Base-by-base conservation (phyloP, 2,329 filamentous ascomycete species). In the Colletotrichum acutatum region DNA sequence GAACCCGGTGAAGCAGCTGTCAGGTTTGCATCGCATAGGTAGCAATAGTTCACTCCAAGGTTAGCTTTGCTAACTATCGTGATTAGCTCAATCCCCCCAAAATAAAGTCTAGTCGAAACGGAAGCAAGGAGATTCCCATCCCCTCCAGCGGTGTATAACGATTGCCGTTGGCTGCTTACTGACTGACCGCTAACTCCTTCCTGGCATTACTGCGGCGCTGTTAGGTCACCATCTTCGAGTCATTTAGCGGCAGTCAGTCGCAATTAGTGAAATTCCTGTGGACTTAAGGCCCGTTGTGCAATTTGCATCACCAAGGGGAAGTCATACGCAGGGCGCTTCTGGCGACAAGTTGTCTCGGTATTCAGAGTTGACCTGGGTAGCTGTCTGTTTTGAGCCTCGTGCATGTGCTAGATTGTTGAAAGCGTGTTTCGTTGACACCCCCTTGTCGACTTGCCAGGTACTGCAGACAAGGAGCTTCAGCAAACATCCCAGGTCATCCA, bases 101-200 rank as follows among this genome's bases (percentile, higher is more conserved):
- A 65, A 69, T 69, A 60, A 63, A 54, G 53, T 69, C 66, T 53
- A 22, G 53, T 60, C 70, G 66, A 72, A 68, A 68, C 66, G 53
- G 65, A 63, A 24, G 65, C 59, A 68, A 69, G 53, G 37, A 68
- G 58, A 37, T 68, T 49, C 24, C 34, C 30, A 53, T 59, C 19
- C 14, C 12, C 26, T 32, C 46, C 6, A 19, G 30, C 16, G 56
- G 22, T n/a, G 63, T 30, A 19, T 24, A 28, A 32, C 5, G 57
- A 62, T 30, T 49, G 53, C 34, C 42, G 66, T 46, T 46, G 66
- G 70, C 32, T 69, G 66, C 60, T 64, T 46, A 64, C 32, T 69
- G 60, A 57, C 8, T 30, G 19, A 24, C 22, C 12, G 14, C 54
- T 30, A 66, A 57, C 30, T 65, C 30, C 54, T 24, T 71, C 28